Conservation (phyloP, 176 grass and related monocot species). For the Triticum dicoccoides region DNA sequence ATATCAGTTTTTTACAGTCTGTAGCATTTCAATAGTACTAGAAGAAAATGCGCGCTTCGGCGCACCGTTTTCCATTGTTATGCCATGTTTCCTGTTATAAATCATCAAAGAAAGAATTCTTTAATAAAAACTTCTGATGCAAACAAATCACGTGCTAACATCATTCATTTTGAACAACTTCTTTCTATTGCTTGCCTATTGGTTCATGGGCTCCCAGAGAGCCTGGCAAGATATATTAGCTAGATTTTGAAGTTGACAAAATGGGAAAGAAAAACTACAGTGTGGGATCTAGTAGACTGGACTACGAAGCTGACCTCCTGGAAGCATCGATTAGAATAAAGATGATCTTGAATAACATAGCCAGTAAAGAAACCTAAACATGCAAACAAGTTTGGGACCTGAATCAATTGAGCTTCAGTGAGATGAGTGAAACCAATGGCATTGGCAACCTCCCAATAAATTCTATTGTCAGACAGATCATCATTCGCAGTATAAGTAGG, state of each 20-base stretch:
- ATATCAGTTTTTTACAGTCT: not conserved
- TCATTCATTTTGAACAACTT: constrained; percentile 76
- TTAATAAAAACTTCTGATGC: not conserved
- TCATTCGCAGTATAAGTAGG: too few species aligned
- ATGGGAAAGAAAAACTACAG: not conserved
- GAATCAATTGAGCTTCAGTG: constrained; percentile 29
- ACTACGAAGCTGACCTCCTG: not conserved
- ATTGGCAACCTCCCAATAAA: too few species aligned
- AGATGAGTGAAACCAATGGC: too few species aligned
- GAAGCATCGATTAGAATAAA: not conserved
- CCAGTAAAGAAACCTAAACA: not conserved
- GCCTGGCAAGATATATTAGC: constrained; percentile 42
- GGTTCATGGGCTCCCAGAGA: constrained; percentile 53
- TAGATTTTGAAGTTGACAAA: not conserved
- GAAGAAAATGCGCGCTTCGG: not conserved
- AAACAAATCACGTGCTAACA: constrained; percentile 36
- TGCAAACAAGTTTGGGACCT: constrained; percentile 24
- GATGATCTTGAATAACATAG: not conserved
- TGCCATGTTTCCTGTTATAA: not conserved
- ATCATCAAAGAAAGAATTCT: not conserved
- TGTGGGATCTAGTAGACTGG: not conserved
- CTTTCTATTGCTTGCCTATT: constrained; percentile 58
- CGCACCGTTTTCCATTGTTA: too few species aligned
- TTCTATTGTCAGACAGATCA: too few species aligned
- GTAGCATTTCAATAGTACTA: not conserved